A percentile compares a stretch with the other conserved stretches of the same genome.
phyloP scores from a whole-genome alignment of 306 rosid species.

The Hylodesmum podocarpum region DNA sequence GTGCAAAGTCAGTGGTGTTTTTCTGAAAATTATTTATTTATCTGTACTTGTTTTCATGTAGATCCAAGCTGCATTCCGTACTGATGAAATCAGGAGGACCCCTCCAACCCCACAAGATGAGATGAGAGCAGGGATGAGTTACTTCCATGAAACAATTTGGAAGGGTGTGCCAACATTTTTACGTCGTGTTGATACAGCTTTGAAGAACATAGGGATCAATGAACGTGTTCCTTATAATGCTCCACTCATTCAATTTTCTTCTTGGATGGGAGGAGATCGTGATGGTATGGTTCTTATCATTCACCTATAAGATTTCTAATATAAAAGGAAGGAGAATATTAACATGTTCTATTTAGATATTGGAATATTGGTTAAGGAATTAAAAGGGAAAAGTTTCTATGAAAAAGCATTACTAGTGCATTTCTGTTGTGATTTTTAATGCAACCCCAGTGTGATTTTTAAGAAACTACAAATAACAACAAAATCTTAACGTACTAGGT shows the following conservation, averaged over 20 bases:
- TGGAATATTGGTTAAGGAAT: neutral
- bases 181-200: constrained; percentile 86
- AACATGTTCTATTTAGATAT: neutral
- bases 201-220: constrained; percentile 74
- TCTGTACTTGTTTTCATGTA: constrained; percentile 29
- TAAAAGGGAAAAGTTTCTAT: neutral
- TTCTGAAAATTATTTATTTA: neutral
- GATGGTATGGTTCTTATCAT: constrained; percentile 60
- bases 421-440: neutral
- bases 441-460: neutral
- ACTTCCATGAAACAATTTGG: constrained; percentile 92
- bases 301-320: neutral
- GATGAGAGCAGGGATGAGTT: constrained; percentile 97
- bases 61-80: constrained; percentile 96
- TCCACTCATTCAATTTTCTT: constrained; percentile 83
- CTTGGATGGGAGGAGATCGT: constrained; percentile 99
- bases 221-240: constrained; percentile 88
- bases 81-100: constrained; percentile 84
- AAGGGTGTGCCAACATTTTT: constrained; percentile 83
- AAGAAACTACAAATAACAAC: neutral
- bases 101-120: constrained; percentile 97
- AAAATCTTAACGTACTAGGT: neutral
- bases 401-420: neutral
- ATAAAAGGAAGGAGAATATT: neutral
- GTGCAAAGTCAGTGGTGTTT: neutral